Conservation (phyloP, 1,284 basidiomycete genomes). For the Cutaneotrichosporon sp. region DNA sequence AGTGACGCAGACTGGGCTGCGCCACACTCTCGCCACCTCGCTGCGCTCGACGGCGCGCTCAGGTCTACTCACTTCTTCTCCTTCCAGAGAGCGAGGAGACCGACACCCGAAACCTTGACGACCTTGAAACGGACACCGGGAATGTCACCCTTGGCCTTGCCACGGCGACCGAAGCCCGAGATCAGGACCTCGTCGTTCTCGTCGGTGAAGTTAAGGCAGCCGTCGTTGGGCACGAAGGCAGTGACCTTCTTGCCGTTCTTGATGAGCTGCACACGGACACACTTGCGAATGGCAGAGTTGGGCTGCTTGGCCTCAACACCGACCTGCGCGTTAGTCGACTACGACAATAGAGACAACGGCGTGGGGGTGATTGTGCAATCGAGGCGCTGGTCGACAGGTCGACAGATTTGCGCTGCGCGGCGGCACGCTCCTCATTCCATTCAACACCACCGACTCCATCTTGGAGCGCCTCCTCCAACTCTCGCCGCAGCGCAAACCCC, state of each 20-base stretch:
- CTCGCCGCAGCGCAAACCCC: not conserved
- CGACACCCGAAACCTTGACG: conserved; percentile 98
- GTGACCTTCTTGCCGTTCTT: conserved; percentile 99
- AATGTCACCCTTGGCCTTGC: conserved; percentile 67
- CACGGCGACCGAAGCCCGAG: conserved; percentile 99
- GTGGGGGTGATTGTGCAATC: not conserved
- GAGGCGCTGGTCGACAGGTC: not conserved
- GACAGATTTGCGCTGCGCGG: not conserved
- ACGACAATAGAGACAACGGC: not conserved
- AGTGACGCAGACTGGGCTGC: not conserved
- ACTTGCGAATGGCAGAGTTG: conserved; percentile 99
- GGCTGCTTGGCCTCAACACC: conserved; percentile 69
- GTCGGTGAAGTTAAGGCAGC: conserved; percentile 94
- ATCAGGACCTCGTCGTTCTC: conserved; percentile 99
- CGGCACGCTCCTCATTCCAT: not conserved
- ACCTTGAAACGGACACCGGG: conserved; percentile 91
- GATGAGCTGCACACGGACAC: conserved; percentile 99
- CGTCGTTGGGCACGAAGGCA: conserved; percentile 88
- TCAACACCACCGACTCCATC: not conserved
- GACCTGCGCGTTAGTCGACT: conserved; percentile 37
- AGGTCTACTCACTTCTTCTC: conserved; percentile 77
- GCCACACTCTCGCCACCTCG: not conserved
- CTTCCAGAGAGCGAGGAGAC: conserved; percentile 94
- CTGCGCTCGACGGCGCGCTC: conserved; percentile 6
- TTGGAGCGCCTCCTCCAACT: not conserved